phyloP scores from a whole-genome alignment of 2,329 filamentous ascomycete genomes.

The Sclerotinia spermophila region DNA sequence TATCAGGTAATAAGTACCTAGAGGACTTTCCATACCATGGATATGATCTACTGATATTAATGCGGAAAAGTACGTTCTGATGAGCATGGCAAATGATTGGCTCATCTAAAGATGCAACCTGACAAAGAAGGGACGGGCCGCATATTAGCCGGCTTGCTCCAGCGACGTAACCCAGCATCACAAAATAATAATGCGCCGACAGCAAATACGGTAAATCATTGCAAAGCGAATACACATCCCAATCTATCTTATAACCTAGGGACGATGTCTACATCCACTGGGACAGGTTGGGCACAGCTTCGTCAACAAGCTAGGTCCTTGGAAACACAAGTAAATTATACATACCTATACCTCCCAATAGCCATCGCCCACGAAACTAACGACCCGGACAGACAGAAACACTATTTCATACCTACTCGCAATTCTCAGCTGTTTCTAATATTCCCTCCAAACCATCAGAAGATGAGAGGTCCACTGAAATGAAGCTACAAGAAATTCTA shows the following conservation, averaged over 20 bases:
- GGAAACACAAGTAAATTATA: conserved; percentile 71
- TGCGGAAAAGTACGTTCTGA: not conserved
- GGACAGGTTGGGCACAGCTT: conserved; percentile 79
- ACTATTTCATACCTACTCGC: conserved; percentile 76
- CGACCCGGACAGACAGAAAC: conserved; percentile 16
- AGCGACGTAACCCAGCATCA: conserved; percentile 13
- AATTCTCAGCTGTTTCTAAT: conserved; percentile 77
- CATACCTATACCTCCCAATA: not conserved
- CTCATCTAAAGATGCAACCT: not conserved
- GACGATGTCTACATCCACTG: conserved; percentile 27
- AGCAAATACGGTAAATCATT: conserved; percentile 4
- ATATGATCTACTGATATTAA: not conserved
- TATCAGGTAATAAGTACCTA: not conserved
- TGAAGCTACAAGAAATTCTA: conserved; percentile 78
- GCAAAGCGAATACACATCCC: not conserved
- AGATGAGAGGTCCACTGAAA: conserved; percentile 76
- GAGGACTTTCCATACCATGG: not conserved
- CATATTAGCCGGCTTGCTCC: conserved; percentile 16
- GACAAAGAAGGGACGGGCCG: conserved; percentile 11
- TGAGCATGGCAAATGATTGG: conserved; percentile 2
- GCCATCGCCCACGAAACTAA: not conserved
- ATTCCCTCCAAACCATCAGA: conserved; percentile 80
- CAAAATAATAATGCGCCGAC: conserved; percentile 1
- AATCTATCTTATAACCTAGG: not conserved
- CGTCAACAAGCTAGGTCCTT: conserved; percentile 84